phyloP scores from a whole-genome alignment of 768 basidiomycete species.

The Chiua virens region DNA sequence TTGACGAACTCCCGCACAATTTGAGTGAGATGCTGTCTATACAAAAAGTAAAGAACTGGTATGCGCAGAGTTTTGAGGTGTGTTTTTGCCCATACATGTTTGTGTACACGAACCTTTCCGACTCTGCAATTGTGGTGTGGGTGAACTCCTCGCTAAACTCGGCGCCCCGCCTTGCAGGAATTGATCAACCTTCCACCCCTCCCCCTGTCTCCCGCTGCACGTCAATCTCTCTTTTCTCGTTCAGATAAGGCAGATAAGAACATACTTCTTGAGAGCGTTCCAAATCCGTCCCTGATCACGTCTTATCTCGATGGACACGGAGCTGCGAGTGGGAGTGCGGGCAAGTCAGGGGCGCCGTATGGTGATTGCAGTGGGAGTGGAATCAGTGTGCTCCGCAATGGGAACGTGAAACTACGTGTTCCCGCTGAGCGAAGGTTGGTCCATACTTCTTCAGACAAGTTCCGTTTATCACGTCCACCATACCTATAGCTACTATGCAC shows the following conservation, averaged over 20 bases:
- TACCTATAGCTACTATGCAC: constrained; percentile 76
- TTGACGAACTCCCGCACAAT: constrained; percentile 91
- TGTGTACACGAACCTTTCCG: background rate
- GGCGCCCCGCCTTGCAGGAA: constrained; percentile 53
- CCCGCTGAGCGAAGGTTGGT: constrained; percentile 80
- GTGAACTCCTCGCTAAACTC: constrained; percentile 1
- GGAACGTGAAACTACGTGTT: constrained; percentile 67
- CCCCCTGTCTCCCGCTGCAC: constrained; percentile 63
- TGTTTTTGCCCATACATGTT: constrained; percentile 17
- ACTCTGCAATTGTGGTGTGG: background rate
- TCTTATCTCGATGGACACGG: constrained; percentile 34
- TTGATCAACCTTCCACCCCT: constrained; percentile 83
- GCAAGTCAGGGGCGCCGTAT: background rate
- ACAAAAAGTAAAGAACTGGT: constrained; percentile 96
- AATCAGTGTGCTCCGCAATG: constrained; percentile 42
- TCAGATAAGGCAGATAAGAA: constrained; percentile 36
- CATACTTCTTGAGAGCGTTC: constrained; percentile 67
- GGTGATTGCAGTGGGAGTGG: constrained; percentile 31
- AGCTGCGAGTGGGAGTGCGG: constrained; percentile 14
- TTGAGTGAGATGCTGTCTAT: constrained; percentile 91
- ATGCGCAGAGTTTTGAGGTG: constrained; percentile 97
- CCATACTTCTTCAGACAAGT: background rate
- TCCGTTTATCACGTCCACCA: constrained; percentile 1
- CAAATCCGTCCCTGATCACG: constrained; percentile 70
- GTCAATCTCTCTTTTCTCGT: constrained; percentile 58